Base-by-base conservation (phyloP, 208 protist genomes). In the Acanthamoeba culbertsoni region DNA sequence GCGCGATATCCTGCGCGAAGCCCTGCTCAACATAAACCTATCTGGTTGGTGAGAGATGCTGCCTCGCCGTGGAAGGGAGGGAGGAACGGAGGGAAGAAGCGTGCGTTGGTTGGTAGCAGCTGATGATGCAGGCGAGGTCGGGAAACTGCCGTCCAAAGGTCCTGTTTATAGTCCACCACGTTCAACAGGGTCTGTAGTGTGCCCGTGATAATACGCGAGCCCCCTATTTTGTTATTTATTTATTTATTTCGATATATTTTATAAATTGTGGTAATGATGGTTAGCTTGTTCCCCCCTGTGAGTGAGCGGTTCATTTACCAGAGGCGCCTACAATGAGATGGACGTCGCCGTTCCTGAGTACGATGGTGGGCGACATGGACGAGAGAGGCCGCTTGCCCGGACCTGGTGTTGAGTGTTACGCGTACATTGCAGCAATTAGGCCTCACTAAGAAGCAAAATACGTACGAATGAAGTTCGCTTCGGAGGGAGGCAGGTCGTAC, bases 341-440 rank as follows among this genome's bases (percentile, higher is more conserved):
- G 6, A 96, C 92, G 12, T 73, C 28, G 46, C 59, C 92, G n/a
- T 94, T n/a, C 26, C 86, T 51, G 7, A 90, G 3, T 12, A 97
- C 77, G 31, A 97, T 96, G 8, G 88, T 92, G 20, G 96, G 96
- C 53, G 95, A 63, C 92, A 95, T 96, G 14, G 84, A 94, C 6
- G 94, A 96, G 16, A 97, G 92, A 23, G 96, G 96, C 26, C 95
- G 90, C 91, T 97, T 97, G 16, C 94, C 95, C 43, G 96, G 91
- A 8, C 31, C 84, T 91, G 55, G 20, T 28, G 18, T 28, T 4
- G 55, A 1, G 57, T 7, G 26, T 35, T 26, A 18, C 1, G 31
- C 2, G 31, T 42, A 14, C 12, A 23, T 57, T 3, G 51, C 26
- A n/a, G 55, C 23, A n/a, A n/a, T 7, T 14, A n/a, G 55, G 55